phyloP scores from a whole-genome alignment of 2,329 filamentous ascomycete genomes.

The Dendryphion nanum region DNA sequence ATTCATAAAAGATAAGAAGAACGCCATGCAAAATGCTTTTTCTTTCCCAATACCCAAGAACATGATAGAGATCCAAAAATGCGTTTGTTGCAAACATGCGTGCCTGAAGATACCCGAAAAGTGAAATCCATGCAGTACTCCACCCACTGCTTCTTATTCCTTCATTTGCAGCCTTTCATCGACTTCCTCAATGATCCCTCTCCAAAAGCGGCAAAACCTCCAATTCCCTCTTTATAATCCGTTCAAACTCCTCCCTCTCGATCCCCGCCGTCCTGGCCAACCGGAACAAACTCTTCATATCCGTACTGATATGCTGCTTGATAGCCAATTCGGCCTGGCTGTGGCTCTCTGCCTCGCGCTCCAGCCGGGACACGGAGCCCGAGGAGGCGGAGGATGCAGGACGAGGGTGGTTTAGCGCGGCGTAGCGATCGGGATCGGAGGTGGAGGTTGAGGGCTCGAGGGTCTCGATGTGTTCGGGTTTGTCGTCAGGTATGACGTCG shows the following conservation, averaged over 20 bases:
- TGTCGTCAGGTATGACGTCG: slow-evolving; percentile 17
- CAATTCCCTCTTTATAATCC: slow-evolving; percentile 68
- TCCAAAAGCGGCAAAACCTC: slow-evolving; percentile 70
- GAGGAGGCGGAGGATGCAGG: slow-evolving; percentile 43
- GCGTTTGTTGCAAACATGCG: too few species aligned
- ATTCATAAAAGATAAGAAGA: too few species aligned
- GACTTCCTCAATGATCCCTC: slow-evolving; percentile 52
- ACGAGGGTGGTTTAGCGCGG: slow-evolving; percentile 31
- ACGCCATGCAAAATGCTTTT: too few species aligned
- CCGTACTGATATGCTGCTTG: slow-evolving; percentile 75
- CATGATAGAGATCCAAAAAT: too few species aligned
- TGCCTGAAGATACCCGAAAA: too few species aligned
- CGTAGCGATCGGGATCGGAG: slow-evolving; percentile 18
- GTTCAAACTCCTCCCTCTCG: slow-evolving; percentile 71
- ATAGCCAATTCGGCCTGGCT: slow-evolving; percentile 70
- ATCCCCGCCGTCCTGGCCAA: slow-evolving; percentile 71
- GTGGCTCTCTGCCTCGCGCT: slow-evolving; percentile 55
- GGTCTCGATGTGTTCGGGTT: slow-evolving; percentile 20
- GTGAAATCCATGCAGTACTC: too few species aligned
- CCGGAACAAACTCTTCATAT: slow-evolving; percentile 73
- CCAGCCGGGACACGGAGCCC: slow-evolving; percentile 58
- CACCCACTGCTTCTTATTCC: too few species aligned
- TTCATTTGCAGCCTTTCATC: too few species aligned
- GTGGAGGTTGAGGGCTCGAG: too few species aligned
- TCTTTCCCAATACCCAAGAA: too few species aligned